A percentile compares a stretch with the other conserved stretches of the same genome.
These are phyloP conservation scores for Saccharomycopsis lassenensis DNA, from an alignment of 805 yeast genomes.

Conservation along the genomic window DNA sequence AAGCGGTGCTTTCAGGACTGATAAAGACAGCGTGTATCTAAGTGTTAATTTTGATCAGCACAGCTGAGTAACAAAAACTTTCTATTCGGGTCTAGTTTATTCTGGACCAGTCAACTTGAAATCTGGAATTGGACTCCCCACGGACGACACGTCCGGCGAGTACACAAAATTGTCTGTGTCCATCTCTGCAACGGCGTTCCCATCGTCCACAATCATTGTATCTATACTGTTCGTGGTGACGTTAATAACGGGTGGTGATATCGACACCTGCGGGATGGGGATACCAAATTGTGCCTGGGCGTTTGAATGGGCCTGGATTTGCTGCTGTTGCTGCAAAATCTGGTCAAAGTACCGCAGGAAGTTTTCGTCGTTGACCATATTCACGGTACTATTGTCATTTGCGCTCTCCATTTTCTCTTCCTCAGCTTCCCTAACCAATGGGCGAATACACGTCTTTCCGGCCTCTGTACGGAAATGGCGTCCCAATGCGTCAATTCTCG, in stretches of 20 bases:
- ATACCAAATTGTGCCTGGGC: neutral
- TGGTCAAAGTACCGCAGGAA: too few relatives aligned
- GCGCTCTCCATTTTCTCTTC: constrained; percentile 19
- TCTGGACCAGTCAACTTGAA: constrained; percentile 12
- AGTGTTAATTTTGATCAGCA: too few relatives aligned
- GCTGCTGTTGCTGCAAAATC: constrained; percentile 1
- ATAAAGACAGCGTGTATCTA: too few relatives aligned
- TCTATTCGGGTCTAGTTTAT: too few relatives aligned
- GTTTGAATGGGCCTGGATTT: too few relatives aligned
- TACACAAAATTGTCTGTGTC: neutral
- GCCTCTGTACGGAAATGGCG: constrained; percentile 74
- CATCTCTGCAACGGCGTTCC: neutral
- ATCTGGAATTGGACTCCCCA: constrained; percentile 16
- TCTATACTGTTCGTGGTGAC: constrained; percentile 1
- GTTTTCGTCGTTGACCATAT: too few relatives aligned
- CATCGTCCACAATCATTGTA: neutral
- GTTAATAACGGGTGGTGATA: constrained; percentile 3
- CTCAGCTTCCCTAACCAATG: constrained; percentile 50
- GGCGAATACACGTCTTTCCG: constrained; percentile 61
- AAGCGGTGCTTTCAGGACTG: too few relatives aligned
- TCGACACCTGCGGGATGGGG: neutral
- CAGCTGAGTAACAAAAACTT: too few relatives aligned
- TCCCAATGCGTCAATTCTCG: constrained; percentile 68
- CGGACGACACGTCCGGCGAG: constrained; percentile 10
- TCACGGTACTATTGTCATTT: too few relatives aligned